phyloP scores from a whole-genome alignment of 2,329 filamentous ascomycete genomes.

The Clonostachys sp. region DNA sequence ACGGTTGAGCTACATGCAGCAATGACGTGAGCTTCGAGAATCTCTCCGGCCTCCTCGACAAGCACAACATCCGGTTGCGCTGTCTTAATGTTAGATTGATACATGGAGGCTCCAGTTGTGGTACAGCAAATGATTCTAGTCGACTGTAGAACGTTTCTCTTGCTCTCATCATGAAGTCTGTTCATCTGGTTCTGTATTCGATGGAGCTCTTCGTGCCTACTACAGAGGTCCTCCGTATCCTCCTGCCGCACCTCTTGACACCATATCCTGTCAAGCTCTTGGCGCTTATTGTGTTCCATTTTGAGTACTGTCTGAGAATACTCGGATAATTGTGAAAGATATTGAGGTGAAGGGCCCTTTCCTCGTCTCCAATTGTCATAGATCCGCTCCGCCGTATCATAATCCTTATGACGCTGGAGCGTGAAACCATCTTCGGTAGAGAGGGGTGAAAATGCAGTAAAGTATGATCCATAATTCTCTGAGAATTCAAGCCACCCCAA shows the following conservation, averaged over 20 bases:
- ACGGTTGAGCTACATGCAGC: constrained; percentile 50
- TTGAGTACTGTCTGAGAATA: no score
- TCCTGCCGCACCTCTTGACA: constrained; percentile 41
- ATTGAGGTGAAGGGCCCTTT: background rate
- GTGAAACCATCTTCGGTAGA: constrained; percentile 35
- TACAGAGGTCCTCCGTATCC: constrained; percentile 31
- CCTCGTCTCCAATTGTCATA: constrained; percentile 11
- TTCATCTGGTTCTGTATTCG: constrained; percentile 30
- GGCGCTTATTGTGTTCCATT: constrained; percentile 32
- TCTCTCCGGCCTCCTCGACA: constrained; percentile 71
- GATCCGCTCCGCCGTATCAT: constrained; percentile 18
- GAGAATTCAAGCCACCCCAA: constrained; percentile 46
- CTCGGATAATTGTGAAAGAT: no score
- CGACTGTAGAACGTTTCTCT: constrained; percentile 35
- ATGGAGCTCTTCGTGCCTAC: constrained; percentile 33
- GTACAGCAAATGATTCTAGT: constrained; percentile 67
- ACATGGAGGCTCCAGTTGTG: constrained; percentile 65
- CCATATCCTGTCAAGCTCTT: constrained; percentile 34
- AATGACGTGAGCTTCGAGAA: constrained; percentile 60
- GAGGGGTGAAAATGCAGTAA: constrained; percentile 49
- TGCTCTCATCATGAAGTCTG: constrained; percentile 34
- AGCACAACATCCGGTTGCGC: constrained; percentile 56
- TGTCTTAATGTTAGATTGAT: constrained; percentile 46
- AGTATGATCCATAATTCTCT: constrained; percentile 42
- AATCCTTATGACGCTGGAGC: constrained; percentile 40